These are phyloP conservation scores for Cystobasidium pallidum DNA, from an alignment of 1,284 basidiomycete species.

Conservation along the genomic window DNA sequence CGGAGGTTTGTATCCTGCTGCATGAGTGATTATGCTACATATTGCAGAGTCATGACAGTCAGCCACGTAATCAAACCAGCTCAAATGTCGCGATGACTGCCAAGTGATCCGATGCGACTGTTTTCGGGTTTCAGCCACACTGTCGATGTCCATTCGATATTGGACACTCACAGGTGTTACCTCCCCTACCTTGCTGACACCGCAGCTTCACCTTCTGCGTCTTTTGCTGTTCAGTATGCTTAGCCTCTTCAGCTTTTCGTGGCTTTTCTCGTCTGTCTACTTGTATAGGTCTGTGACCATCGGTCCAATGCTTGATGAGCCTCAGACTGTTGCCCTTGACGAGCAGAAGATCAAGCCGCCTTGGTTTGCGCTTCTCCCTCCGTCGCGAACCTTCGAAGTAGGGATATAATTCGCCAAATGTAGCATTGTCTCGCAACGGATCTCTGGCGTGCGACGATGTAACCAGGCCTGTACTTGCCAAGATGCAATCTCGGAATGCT, in stretches of 20 bases:
- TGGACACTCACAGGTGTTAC: constrained; percentile 18
- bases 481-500: neutral
- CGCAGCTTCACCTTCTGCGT: constrained; percentile 21
- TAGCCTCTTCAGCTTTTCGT: neutral
- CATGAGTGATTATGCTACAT: neutral
- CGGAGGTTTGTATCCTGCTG: no score
- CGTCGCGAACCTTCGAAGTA: constrained; percentile 26
- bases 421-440: constrained; percentile 26
- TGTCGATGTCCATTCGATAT: neutral
- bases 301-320: neutral
- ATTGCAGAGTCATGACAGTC: neutral
- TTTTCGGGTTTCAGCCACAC: neutral
- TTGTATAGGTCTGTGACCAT: constrained; percentile 23
- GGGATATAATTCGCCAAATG: constrained; percentile 36
- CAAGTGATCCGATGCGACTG: constrained; percentile 39
- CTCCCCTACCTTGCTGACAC: constrained; percentile 28
- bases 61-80: neutral
- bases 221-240: neutral
- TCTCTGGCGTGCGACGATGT: neutral
- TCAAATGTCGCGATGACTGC: constrained; percentile 27
- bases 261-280: constrained; percentile 17
- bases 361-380: constrained; percentile 32
- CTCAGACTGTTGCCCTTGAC: constrained; percentile 1
- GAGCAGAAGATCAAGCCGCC: constrained; percentile 32
- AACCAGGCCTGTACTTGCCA: neutral